A percentile compares a stretch with the other conserved stretches of the same genome.
Conservation (phyloP, 805 yeast species). For the Pichia heedii region DNA sequence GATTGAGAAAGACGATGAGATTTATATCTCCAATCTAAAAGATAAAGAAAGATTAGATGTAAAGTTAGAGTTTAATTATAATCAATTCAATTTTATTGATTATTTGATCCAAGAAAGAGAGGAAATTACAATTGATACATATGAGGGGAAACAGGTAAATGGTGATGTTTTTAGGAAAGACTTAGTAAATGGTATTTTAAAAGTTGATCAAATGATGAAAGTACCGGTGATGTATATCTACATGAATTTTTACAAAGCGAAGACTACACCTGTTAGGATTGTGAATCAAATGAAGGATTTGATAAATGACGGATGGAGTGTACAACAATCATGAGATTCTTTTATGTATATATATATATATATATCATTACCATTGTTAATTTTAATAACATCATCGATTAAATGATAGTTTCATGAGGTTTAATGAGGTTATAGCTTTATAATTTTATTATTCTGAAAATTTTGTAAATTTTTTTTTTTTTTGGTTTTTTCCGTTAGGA, state of each 20-base stretch:
- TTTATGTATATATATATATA: too few species aligned
- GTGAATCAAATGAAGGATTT: conserved; percentile 8
- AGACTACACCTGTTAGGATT: background rate
- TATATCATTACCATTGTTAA: too few species aligned
- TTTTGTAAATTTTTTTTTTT: too few species aligned
- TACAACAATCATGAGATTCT: background rate
- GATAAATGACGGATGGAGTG: conserved; percentile 13
- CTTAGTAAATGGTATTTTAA: conserved; percentile 3
- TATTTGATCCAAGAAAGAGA: conserved; percentile 7
- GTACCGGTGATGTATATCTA: conserved; percentile 21
- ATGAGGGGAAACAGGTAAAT: background rate
- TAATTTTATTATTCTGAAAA: too few species aligned
- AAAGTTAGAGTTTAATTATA: conserved; percentile 1
- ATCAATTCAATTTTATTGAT: conserved; percentile 22
- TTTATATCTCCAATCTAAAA: too few species aligned
- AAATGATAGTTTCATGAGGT: too few species aligned
- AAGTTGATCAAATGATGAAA: conserved; percentile 7
- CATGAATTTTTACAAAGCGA: conserved; percentile 12
- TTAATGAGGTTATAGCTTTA: too few species aligned
- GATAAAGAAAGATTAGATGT: conserved; percentile 1
- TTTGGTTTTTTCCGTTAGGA: too few species aligned
- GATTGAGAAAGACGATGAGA: conserved; percentile 3
- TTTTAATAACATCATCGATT: too few species aligned
- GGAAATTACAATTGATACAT: background rate
- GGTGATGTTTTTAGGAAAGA: background rate